Evolutionary conservation across 306 rosid genomes (phyloP).

Genomic region (Styphnolobium japonicum): DNA sequence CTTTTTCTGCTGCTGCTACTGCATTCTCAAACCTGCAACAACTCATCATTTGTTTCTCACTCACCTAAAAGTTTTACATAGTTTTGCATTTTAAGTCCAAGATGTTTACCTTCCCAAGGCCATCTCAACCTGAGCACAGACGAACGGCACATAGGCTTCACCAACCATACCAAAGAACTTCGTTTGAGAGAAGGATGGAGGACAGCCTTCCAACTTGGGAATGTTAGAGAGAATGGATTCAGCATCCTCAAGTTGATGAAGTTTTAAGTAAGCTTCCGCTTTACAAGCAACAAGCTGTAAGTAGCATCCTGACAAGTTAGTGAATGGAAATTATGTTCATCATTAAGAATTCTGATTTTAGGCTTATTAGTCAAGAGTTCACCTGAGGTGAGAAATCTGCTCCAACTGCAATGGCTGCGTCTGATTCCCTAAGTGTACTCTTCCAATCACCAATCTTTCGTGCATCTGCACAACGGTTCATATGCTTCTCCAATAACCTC

Average conservation of each 20-base stretch:
- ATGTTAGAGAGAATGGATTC: slow-evolving; percentile 49
- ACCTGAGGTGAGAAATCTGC: slow-evolving; percentile 89
- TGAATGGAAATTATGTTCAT: not conserved
- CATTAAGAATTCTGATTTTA: not conserved
- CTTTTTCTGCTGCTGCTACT: slow-evolving; percentile 64
- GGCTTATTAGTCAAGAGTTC: not conserved
- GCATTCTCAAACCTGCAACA: slow-evolving; percentile 88
- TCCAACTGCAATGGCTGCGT: slow-evolving; percentile 66
- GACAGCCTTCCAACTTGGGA: slow-evolving; percentile 60
- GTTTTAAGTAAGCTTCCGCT: slow-evolving; percentile 75
- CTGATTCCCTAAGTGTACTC: slow-evolving; percentile 62
- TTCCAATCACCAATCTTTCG: slow-evolving; percentile 79
- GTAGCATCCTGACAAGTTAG: slow-evolving; percentile 23
- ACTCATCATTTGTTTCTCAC: slow-evolving; percentile 30
- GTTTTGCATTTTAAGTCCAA: not conserved
- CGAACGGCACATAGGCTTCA: slow-evolving; percentile 71
- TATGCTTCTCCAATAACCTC: slow-evolving; percentile 65
- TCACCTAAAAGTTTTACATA: slow-evolving; percentile 7
- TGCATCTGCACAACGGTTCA: slow-evolving; percentile 61
- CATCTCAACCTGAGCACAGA: slow-evolving; percentile 82
- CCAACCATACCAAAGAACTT: slow-evolving; percentile 75
- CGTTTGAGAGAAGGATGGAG: slow-evolving; percentile 47
- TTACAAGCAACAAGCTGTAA: slow-evolving; percentile 75
- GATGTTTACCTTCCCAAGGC: slow-evolving; percentile 83
- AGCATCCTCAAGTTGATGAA: slow-evolving; percentile 80